These are phyloP conservation scores for Trichoderma asperellum DNA, from an alignment of 2,329 filamentous ascomycete genomes.

Conservation along the genomic window DNA sequence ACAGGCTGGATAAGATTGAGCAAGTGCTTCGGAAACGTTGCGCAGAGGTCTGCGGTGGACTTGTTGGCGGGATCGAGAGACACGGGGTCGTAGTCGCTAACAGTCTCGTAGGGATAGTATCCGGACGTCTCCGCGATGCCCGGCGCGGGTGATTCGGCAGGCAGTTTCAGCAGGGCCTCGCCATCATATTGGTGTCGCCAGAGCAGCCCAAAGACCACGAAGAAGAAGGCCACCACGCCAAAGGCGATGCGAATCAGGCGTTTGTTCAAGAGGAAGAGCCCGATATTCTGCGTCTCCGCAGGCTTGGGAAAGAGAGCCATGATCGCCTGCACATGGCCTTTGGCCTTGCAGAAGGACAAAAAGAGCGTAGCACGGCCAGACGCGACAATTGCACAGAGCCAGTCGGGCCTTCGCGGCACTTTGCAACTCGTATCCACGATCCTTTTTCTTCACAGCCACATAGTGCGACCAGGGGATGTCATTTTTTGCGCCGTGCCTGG, in stretches of 20 bases:
- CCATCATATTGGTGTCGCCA: conserved; percentile 28
- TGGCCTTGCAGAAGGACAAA: not conserved
- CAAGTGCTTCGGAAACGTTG: conserved; percentile 40
- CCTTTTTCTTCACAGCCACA: conserved; percentile 9
- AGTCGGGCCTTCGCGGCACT: not conserved
- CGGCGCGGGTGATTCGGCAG: not conserved
- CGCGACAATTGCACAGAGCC: not conserved
- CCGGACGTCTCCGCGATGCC: conserved; percentile 9
- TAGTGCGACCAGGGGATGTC: conserved; percentile 10
- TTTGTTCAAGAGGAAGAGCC: conserved; percentile 39
- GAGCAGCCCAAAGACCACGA: conserved; percentile 36
- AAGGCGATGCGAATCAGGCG: conserved; percentile 40
- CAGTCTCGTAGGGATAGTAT: conserved; percentile 38
- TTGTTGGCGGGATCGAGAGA: conserved; percentile 36
- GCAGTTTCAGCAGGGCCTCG: not conserved
- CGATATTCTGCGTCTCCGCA: conserved; percentile 21
- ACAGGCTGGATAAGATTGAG: conserved; percentile 41
- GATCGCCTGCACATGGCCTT: conserved; percentile 21
- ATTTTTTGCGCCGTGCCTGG: conserved; percentile 8
- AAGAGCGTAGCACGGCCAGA: not conserved
- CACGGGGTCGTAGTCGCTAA: conserved; percentile 40
- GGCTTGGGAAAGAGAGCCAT: conserved; percentile 30
- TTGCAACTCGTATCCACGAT: not conserved
- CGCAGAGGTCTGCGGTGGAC: conserved; percentile 38
- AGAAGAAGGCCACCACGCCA: conserved; percentile 33